These are phyloP conservation scores for Komagataella pastoris DNA, from an alignment of 805 yeast genomes.

Conservation along the genomic window DNA sequence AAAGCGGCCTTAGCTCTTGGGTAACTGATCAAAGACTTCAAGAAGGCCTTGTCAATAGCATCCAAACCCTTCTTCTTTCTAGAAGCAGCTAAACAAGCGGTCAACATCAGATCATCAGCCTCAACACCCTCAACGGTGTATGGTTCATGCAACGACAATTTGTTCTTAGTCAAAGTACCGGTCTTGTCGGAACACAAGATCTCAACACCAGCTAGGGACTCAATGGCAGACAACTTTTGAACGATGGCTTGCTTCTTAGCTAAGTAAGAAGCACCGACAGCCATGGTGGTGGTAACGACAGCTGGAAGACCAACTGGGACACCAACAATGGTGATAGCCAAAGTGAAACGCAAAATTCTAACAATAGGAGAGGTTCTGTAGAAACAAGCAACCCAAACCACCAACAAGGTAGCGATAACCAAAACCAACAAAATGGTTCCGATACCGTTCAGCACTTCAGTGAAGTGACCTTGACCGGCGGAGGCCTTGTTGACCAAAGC, in stretches of 20 bases:
- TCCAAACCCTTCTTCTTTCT: conserved; percentile 97
- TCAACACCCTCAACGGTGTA: conserved; percentile 97
- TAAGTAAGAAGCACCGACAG: conserved; percentile 98
- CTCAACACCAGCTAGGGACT: conserved; percentile 95
- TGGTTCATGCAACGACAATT: conserved; percentile 91
- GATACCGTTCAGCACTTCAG: conserved; percentile 95
- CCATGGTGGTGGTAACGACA: conserved; percentile 97
- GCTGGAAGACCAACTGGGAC: conserved; percentile 99
- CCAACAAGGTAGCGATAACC: conserved; percentile 74
- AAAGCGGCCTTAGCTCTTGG: conserved; percentile 90
- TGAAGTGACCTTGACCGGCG: conserved; percentile 90
- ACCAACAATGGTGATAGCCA: conserved; percentile 94
- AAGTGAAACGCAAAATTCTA: conserved; percentile 77
- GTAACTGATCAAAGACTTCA: conserved; percentile 75
- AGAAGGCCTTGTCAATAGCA: conserved; percentile 94
- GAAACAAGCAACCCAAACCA: conserved; percentile 91
- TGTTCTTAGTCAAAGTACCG: conserved; percentile 96
- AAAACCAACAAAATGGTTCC: conserved; percentile 85
- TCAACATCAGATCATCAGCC: conserved; percentile 90
- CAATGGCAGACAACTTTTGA: conserved; percentile 92
- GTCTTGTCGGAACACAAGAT: conserved; percentile 96
- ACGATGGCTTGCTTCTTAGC: conserved; percentile 97
- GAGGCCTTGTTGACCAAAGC: conserved; percentile 91
- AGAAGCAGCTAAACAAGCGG: conserved; percentile 96
- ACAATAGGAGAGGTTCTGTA: conserved; percentile 85